A percentile compares a stretch with the other conserved stretches of the same genome.
These are phyloP conservation scores for Raffaelea albimanens DNA, from an alignment of 2,329 filamentous ascomycete genomes.

Conservation along the genomic window DNA sequence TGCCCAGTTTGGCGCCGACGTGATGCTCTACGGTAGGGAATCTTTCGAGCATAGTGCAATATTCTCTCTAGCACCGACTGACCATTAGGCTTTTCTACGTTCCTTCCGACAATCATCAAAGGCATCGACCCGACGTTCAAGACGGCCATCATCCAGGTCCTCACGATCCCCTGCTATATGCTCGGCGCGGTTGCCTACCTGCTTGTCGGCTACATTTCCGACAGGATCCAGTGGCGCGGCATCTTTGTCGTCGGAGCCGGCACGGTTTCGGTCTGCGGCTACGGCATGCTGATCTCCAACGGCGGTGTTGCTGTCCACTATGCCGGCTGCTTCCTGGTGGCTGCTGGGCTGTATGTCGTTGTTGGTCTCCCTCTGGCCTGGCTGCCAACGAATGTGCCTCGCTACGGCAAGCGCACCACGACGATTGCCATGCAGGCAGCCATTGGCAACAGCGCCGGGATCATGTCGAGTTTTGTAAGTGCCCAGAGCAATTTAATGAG, in stretches of 20 bases:
- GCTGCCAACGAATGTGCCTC: slow-evolving; percentile 58
- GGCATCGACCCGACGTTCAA: slow-evolving; percentile 45
- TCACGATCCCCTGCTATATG: slow-evolving; percentile 60
- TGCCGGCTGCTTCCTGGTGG: slow-evolving; percentile 62
- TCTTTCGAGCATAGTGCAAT: too few relatives aligned
- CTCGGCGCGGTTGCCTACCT: slow-evolving; percentile 55
- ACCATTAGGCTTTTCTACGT: slow-evolving; percentile 45
- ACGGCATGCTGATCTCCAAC: slow-evolving; percentile 47
- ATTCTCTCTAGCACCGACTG: too few relatives aligned
- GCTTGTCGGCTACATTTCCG: slow-evolving; percentile 44
- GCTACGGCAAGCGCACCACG: slow-evolving; percentile 60
- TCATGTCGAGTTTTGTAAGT: neutral
- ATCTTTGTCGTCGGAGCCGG: slow-evolving; percentile 42
- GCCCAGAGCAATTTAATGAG: neutral
- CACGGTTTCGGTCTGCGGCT: slow-evolving; percentile 44
- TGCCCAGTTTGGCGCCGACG: slow-evolving; percentile 53
- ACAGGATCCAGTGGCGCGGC: slow-evolving; percentile 46
- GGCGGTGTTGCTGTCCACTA: slow-evolving; percentile 49
- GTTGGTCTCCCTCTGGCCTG: slow-evolving; percentile 47
- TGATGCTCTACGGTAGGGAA: slow-evolving; percentile 50
- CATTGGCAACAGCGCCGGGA: slow-evolving; percentile 9
- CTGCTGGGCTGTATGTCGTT: slow-evolving; percentile 57
- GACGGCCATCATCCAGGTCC: slow-evolving; percentile 44
- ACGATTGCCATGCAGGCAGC: slow-evolving; percentile 9
- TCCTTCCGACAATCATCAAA: slow-evolving; percentile 59